Evolutionary conservation across 805 yeast species (phyloP).

Genomic region (Yarrowia osloensis): DNA sequence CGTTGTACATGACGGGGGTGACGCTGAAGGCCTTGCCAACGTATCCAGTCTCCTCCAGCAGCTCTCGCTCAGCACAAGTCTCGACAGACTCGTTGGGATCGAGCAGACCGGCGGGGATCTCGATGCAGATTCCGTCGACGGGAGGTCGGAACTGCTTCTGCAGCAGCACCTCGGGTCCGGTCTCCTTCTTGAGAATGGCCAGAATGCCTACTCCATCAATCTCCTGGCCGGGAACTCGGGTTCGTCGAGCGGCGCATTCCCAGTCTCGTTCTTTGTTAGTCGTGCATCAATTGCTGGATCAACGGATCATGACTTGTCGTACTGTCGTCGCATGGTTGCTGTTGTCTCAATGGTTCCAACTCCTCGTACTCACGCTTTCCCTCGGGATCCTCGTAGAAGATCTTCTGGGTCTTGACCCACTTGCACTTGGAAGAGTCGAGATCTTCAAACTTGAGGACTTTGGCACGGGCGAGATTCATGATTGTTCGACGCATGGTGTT

Average conservation of each 20-base stretch:
- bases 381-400: slow-evolving; percentile 70
- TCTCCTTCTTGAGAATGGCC: slow-evolving; percentile 57
- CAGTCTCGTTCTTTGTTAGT: slow-evolving; percentile 59
- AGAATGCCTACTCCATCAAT: slow-evolving; percentile 88
- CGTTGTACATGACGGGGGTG: slow-evolving; percentile 61
- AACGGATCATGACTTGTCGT: too few relatives aligned
- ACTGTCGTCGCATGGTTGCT: too few relatives aligned
- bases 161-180: slow-evolving; percentile 59
- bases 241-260: slow-evolving; percentile 86
- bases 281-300: too few relatives aligned
- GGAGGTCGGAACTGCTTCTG: slow-evolving; percentile 96
- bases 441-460: slow-evolving; percentile 37
- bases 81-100: slow-evolving; percentile 81
- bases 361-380: slow-evolving; percentile 47
- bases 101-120: slow-evolving; percentile 92
- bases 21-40: slow-evolving; percentile 58
- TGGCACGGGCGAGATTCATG: slow-evolving; percentile 38
- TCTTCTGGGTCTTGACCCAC: slow-evolving; percentile 68
- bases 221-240: slow-evolving; percentile 61
- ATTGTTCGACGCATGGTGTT: slow-evolving; percentile 25
- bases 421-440: slow-evolving; percentile 49
- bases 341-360: background rate
- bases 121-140: slow-evolving; percentile 81
- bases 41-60: slow-evolving; percentile 92
- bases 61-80: slow-evolving; percentile 81